phyloP scores from a whole-genome alignment of 305 asterid species.

The Fraxinus greggii region DNA sequence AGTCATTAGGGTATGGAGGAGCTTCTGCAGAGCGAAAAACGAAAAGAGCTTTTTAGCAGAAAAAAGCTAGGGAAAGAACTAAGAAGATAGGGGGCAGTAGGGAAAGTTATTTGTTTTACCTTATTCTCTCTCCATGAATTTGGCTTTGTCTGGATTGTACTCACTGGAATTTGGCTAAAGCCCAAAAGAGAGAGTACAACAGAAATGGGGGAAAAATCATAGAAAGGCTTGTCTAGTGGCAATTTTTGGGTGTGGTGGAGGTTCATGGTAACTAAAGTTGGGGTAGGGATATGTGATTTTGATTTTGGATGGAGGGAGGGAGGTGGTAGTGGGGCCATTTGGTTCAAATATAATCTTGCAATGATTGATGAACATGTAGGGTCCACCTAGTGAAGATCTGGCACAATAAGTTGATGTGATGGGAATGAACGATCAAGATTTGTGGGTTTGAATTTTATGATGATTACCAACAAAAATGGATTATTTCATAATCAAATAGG shows the following conservation, averaged over 20 bases:
- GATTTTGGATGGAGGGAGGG: background rate
- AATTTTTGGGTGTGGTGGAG: conserved; percentile 12
- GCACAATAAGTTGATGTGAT: conserved; percentile 20
- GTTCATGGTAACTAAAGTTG: conserved; percentile 22
- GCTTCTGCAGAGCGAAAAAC: conserved; percentile 23
- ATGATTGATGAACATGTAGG: conserved; percentile 26
- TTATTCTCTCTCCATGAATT: background rate
- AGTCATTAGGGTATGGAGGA: conserved; percentile 36
- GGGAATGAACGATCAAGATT: conserved; percentile 22
- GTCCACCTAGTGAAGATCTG: background rate
- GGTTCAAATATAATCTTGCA: conserved; percentile 29
- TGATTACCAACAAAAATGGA: background rate
- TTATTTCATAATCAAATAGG: no score
- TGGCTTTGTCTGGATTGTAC: conserved; percentile 22
- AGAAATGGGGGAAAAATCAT: background rate
- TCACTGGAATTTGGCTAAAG: conserved; percentile 13
- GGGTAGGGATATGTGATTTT: conserved; percentile 13
- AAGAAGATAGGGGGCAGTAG: conserved; percentile 31
- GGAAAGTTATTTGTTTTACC: conserved; percentile 1
- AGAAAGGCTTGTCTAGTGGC: conserved; percentile 4
- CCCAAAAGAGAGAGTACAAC: conserved; percentile 14
- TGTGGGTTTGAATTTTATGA: conserved; percentile 20
- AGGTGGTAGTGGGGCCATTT: conserved; percentile 17
- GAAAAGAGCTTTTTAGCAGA: conserved; percentile 14
- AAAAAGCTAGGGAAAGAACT: conserved; percentile 42